Evolutionary conservation across 1,139 yeast genomes (phyloP).

Genomic region (Diutina rugosa): DNA sequence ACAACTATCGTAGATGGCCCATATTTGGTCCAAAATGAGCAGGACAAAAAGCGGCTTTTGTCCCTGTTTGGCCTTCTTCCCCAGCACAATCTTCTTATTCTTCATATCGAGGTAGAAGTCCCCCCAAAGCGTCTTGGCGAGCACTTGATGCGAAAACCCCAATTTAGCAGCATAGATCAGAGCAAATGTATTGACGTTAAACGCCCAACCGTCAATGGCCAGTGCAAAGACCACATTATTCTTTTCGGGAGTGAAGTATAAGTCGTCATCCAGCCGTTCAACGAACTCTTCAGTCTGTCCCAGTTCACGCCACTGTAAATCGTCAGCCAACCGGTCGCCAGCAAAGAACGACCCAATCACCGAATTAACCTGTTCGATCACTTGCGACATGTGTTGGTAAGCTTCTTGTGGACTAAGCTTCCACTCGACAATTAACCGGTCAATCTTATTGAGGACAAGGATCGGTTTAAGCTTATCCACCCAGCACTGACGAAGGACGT

Average conservation of each 20-base stretch:
- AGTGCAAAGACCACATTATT: constrained; percentile 92
- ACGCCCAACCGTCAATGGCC: constrained; percentile 98
- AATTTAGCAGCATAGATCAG: constrained; percentile 74
- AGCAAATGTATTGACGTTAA: constrained; percentile 79
- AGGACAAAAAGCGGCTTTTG: constrained; percentile 77
- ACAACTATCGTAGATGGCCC: constrained; percentile 80
- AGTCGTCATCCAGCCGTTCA: constrained; percentile 70
- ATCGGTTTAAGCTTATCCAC: constrained; percentile 80
- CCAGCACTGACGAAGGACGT: constrained; percentile 94
- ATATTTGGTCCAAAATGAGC: constrained; percentile 75
- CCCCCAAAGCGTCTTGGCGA: constrained; percentile 92
- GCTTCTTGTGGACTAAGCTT: constrained; percentile 80
- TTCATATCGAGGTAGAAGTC: constrained; percentile 84
- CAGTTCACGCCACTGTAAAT: constrained; percentile 67
- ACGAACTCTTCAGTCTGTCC: constrained; percentile 45
- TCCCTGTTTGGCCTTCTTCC: constrained; percentile 38
- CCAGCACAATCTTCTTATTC: constrained; percentile 64
- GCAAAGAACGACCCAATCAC: constrained; percentile 89
- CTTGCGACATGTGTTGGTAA: constrained; percentile 59
- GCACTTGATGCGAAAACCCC: constrained; percentile 69
- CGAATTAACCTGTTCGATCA: constrained; percentile 88
- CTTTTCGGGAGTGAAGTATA: constrained; percentile 80
- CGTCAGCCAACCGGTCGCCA: constrained; percentile 90
- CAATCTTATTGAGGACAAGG: constrained; percentile 87
- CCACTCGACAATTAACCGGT: constrained; percentile 72